Base-by-base conservation (phyloP, 2,329 filamentous ascomycete species). In the Blastomyces silverae region DNA sequence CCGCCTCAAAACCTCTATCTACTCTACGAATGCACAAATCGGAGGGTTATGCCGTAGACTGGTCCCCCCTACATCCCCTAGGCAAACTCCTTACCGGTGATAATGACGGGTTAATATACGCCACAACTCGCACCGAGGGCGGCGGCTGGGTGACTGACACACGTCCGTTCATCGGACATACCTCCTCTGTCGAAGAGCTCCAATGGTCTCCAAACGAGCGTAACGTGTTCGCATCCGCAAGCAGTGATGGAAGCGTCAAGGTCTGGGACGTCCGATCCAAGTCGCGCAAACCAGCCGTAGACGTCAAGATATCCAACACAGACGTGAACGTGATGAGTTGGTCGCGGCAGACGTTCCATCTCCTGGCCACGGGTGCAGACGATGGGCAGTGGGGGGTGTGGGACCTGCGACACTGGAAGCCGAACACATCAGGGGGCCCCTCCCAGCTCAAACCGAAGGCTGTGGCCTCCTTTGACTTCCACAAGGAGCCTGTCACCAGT, bases 321-420 rank as follows among this genome's bases (percentile, higher is more conserved):
- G 94, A 99, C 73, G 91, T 97, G 73, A 99, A 99, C 75, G 94
- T 99, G 67, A 89, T 97, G 79, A 94, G 90, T 66, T 99, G 94
- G 94, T 96, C 92, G 48, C 85, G 85, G 56, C 88, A 92, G 78
- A 96, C 92, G 0, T 86, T 87, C 28, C 92, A 97, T 76, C 85
- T 99, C 46, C 86, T 99, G 46, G 93, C 93, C 1, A 92, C 92
- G 0, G 94, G 94, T 56, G 92, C 90, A 67, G 94, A 99, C 73
- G 91, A 97, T 74, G 94, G 94, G 48, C 87, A 89, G 63, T 97
- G 93, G 91, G 92, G 85, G 0, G 92, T 97, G 31, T 99, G 94
- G 94, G 94, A 99, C 77, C 80, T 99, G 73, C 86, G 94, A 63
- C 89, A 95, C 77, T 97, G 93, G 93, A 97, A 96, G 80, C 87